Evolutionary conservation across 2,329 filamentous ascomycete genomes (phyloP), one percentile per base, ranked within the genome.

Genomic region (Raffaelea arxii): DNA sequence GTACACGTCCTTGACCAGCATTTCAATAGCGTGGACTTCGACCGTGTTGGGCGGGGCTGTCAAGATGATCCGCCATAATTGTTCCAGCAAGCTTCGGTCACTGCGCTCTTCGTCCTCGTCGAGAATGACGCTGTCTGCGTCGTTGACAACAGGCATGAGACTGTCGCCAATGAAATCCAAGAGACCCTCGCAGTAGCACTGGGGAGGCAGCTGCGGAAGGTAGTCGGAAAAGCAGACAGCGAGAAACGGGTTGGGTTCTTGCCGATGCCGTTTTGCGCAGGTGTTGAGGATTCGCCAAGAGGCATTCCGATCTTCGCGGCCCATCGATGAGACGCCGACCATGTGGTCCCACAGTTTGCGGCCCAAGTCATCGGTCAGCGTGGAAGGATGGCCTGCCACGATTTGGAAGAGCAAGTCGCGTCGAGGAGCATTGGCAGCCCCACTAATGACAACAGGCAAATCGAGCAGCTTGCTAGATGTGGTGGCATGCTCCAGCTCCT

Each of bases 51-150:
- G 69, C 5, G 80, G 78, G 2, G 85, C 80, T 16, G 77, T 81
- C 45, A 94, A 67, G 27, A 91, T 79, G 55, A 95, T 78, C 22
- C 80, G 78, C 90, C 90, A 95, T n/a, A 95, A 68, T 48, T 89
- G 75, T 54, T 92, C 84, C 38, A 76, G 69, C 23, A 66, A 77
- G 53, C 63, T 75, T 50, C 69, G 74, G 53, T 74, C 67, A 24
- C 77, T 59, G 11, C 70, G 64, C n/a, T 70, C 65, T 7, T 71
- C 66, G 40, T 77, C 72, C 46, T 77, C 71, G 14, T 51, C 49
- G 21, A 79, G 62, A 19, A 71, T 58, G 42, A 73, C 67, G 21
- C 67, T 67, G 22, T 60, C 58, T 6, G 58, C 54, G 27, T 71
- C 66, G 27, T 70, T 68, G 5, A 78, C 63, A 35, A 72, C 65